Conservation (phyloP, 257 asterid genomes). For the Jaltomata sinuosa region DNA sequence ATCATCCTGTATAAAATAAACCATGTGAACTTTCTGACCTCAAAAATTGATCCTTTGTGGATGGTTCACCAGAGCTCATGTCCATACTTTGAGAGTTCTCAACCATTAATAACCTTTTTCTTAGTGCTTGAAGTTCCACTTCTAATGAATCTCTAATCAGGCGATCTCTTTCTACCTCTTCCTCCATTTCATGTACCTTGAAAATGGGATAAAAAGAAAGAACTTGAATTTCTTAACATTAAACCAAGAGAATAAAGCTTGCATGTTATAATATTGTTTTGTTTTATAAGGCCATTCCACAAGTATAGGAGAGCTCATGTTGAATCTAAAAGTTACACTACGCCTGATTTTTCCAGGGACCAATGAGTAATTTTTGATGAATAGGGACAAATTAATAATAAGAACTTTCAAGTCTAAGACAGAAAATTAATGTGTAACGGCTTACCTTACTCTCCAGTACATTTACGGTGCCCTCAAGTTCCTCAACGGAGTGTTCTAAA, state of each 20-base stretch:
- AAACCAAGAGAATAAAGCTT: not conserved
- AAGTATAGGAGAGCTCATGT: not conserved
- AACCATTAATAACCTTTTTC: constrained; percentile 51
- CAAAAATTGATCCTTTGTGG: constrained; percentile 27
- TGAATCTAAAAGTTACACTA: not conserved
- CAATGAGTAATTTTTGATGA: not conserved
- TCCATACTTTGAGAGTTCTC: constrained; percentile 56
- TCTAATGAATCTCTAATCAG: constrained; percentile 51
- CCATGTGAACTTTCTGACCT: constrained; percentile 36
- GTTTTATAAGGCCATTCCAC: not conserved
- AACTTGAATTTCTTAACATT: not conserved
- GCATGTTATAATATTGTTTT: not conserved
- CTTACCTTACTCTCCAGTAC: constrained; percentile 78
- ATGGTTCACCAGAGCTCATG: constrained; percentile 29
- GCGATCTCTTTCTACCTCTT: constrained; percentile 52
- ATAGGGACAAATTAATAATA: not conserved
- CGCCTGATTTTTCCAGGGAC: not conserved
- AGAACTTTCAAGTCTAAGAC: not conserved
- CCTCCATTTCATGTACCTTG: constrained; percentile 82
- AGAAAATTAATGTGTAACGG: not conserved
- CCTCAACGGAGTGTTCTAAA: constrained; percentile 74
- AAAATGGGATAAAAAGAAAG: not conserved
- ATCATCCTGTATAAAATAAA: not conserved
- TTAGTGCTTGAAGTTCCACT: constrained; percentile 56
- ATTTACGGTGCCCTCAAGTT: constrained; percentile 80